These are phyloP conservation scores for Globisporangium radiosum DNA, from an alignment of 352 stramenopile genomes.

Conservation along the genomic window DNA sequence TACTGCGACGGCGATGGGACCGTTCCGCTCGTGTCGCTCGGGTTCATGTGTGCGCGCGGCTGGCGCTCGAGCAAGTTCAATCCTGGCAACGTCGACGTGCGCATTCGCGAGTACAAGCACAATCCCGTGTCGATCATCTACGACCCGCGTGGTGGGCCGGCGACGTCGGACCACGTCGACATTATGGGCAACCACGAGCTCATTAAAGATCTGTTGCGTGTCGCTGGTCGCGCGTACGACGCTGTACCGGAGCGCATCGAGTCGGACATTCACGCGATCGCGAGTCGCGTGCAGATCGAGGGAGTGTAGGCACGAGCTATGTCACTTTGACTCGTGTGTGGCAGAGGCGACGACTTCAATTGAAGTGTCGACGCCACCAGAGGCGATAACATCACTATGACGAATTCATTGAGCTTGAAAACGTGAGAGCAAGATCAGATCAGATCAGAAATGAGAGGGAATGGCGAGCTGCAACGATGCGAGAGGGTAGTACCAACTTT, in stretches of 20 bases:
- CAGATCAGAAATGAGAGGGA: no score
- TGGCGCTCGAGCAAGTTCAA: conserved; percentile 86
- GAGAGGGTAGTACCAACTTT: no score
- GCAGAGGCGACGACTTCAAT: no score
- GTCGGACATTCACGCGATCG: conserved; percentile 63
- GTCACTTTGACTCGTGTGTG: no score
- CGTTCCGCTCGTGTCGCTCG: conserved; percentile 89
- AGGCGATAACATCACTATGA: no score
- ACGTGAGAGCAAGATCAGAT: no score
- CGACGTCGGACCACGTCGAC: conserved; percentile 91
- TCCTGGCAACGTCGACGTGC: conserved; percentile 80
- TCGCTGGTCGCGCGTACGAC: conserved; percentile 59
- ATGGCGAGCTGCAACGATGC: no score
- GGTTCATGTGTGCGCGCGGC: conserved; percentile 91
- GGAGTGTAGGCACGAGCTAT: no score
- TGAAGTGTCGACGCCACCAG: no score
- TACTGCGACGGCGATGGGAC: conserved; percentile 91
- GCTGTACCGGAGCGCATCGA: conserved; percentile 63
- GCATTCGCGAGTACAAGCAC: conserved; percentile 71
- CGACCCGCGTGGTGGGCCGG: conserved; percentile 59
- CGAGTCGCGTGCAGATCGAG: conserved; percentile 16
- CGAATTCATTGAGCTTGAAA: no score
- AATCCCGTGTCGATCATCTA: conserved; percentile 72
- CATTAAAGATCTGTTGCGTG: conserved; percentile 69
- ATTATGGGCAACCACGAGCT: conserved; percentile 93